A percentile compares a stretch with the other conserved stretches of the same genome.
phyloP scores from a whole-genome alignment of 2,329 filamentous ascomycete genomes.

The Ceratocystis papillata region DNA sequence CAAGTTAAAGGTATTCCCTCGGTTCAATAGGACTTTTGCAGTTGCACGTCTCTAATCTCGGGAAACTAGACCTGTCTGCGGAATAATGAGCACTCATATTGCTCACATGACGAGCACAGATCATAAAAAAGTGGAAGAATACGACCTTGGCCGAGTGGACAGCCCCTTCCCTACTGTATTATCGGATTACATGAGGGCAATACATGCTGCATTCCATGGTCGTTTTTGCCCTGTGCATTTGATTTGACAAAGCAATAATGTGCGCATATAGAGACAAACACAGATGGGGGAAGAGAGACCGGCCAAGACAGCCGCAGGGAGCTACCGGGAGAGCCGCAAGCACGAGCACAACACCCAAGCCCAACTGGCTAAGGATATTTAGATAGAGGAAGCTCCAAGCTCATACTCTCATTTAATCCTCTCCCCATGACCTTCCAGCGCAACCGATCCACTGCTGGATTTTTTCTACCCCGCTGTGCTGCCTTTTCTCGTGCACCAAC shows the following conservation, averaged over 20 bases:
- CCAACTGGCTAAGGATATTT: too few relatives aligned
- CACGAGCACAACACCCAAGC: too few relatives aligned
- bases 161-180: not conserved
- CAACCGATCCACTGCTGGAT: not conserved
- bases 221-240: not conserved
- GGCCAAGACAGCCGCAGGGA: too few relatives aligned
- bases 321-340: too few relatives aligned
- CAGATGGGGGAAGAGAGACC: not conserved
- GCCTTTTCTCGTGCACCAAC: not conserved
- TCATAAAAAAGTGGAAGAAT: slow-evolving; percentile 1
- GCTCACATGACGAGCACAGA: not conserved
- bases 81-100: not conserved
- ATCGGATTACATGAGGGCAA: not conserved
- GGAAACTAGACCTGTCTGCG: not conserved
- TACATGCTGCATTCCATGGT: not conserved
- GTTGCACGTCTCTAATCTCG: not conserved
- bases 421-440: too few relatives aligned
- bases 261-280: not conserved
- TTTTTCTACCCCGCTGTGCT: not conserved
- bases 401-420: too few relatives aligned
- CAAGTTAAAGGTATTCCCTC: not conserved
- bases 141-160: not conserved
- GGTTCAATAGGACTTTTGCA: too few relatives aligned
- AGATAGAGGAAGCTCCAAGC: too few relatives aligned
- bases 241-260: too few relatives aligned